Conservation (phyloP, 2,329 filamentous ascomycete species). For the Aspergillus phoenicis region DNA sequence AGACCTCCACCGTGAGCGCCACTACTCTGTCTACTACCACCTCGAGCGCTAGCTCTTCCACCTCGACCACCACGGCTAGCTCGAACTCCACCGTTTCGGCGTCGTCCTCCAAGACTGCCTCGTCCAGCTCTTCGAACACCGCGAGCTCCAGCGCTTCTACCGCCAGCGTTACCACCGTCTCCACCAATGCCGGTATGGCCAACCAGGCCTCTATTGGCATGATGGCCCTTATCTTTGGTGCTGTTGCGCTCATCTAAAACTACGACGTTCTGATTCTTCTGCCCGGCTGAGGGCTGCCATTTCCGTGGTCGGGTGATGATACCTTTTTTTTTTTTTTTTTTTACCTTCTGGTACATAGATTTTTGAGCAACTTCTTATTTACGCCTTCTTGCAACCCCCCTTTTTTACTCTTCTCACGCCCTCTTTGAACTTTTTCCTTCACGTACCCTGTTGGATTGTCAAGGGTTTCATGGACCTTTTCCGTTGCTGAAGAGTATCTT, state of each 20-base stretch:
- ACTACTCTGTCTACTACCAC: conserved; percentile 23
- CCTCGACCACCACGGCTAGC: conserved; percentile 18
- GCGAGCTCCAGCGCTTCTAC: conserved; percentile 28
- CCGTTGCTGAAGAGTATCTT: background rate
- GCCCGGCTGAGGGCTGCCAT: background rate
- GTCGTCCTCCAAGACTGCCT: conserved; percentile 23
- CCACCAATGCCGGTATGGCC: conserved; percentile 33
- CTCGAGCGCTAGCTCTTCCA: conserved; percentile 14
- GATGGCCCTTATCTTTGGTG: conserved; percentile 39
- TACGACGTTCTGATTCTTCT: background rate
- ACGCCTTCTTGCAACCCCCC: background rate
- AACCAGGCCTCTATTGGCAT: conserved; percentile 41
- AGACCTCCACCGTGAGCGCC: conserved; percentile 26
- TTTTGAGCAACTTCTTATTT: conserved; percentile 3
- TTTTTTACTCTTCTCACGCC: background rate
- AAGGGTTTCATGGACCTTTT: background rate
- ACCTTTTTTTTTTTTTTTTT: conserved; percentile 3
- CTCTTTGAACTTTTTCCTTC: background rate
- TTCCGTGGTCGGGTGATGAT: conserved; percentile 2
- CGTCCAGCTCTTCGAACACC: conserved; percentile 25
- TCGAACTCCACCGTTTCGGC: conserved; percentile 23
- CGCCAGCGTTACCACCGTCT: conserved; percentile 31
- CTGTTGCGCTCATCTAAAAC: conserved; percentile 39
- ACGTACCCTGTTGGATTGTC: background rate
- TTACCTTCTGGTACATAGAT: conserved; percentile 9